These are phyloP conservation scores for Fagus sylvatica DNA, from an alignment of 306 rosid species.

Conservation along the genomic window DNA sequence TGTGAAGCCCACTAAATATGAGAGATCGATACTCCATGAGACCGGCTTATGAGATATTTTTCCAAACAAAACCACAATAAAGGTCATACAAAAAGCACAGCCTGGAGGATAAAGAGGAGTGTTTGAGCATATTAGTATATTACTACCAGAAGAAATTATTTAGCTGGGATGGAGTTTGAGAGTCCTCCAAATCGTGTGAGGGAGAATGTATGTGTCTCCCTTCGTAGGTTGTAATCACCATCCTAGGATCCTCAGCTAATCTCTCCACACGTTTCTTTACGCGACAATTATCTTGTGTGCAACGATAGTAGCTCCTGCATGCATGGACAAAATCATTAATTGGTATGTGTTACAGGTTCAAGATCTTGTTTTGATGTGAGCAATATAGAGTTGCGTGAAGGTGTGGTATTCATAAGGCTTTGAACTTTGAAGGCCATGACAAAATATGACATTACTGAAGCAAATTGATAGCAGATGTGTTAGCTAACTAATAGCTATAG, in stretches of 20 bases:
- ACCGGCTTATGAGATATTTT: no score
- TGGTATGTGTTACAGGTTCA: background rate
- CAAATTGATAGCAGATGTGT: background rate
- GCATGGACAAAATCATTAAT: background rate
- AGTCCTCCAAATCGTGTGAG: constrained; percentile 70
- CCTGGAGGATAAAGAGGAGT: background rate
- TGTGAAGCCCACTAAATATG: no score
- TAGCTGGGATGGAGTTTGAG: constrained; percentile 62
- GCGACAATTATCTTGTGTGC: constrained; percentile 88
- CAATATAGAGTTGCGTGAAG: no score
- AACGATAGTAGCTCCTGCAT: constrained; percentile 90
- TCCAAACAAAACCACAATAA: background rate
- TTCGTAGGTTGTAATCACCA: constrained; percentile 98
- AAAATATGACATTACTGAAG: background rate
- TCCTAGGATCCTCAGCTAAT: constrained; percentile 91
- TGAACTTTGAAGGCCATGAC: no score
- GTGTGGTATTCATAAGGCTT: no score
- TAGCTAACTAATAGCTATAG: background rate
- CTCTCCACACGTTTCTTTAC: constrained; percentile 96
- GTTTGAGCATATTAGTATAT: background rate
- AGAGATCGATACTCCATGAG: no score
- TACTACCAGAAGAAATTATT: constrained; percentile 76
- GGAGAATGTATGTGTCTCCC: constrained; percentile 93
- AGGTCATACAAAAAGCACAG: constrained; percentile 14
- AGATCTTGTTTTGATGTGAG: background rate